These are phyloP conservation scores for Pholiota molesta DNA, from an alignment of 768 basidiomycete species.

Conservation along the genomic window DNA sequence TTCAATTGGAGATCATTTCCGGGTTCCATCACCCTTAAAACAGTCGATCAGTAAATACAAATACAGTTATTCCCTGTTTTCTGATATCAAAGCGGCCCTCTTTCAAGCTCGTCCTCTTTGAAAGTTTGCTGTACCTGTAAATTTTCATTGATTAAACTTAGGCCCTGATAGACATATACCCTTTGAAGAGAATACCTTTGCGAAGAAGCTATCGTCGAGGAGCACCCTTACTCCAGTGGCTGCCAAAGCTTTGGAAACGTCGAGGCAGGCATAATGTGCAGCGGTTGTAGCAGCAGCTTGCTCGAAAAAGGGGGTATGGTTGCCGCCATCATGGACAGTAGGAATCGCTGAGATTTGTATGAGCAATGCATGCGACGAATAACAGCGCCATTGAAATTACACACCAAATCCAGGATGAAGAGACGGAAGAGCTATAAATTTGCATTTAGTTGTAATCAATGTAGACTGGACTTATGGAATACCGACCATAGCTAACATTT, in stretches of 20 bases:
- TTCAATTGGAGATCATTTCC: neutral
- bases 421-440: constrained; percentile 54
- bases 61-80: constrained; percentile 2
- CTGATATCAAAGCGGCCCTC: constrained; percentile 9
- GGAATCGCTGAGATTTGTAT: constrained; percentile 62
- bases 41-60: neutral
- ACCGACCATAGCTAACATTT: constrained; percentile 71
- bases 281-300: constrained; percentile 58
- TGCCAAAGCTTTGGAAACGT: constrained; percentile 73
- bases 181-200: constrained; percentile 40
- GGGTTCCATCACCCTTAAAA: neutral
- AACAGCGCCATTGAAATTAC: neutral
- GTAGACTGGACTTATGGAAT: neutral
- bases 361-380: neutral
- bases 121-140: constrained; percentile 26
- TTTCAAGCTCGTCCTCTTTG: constrained; percentile 24
- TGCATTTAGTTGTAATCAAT: neutral
- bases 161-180: neutral
- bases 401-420: constrained; percentile 73
- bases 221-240: constrained; percentile 69
- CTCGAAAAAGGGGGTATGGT: constrained; percentile 76
- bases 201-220: constrained; percentile 66
- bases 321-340: constrained; percentile 69
- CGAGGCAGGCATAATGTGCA: constrained; percentile 69
- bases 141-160: neutral